Conservation (phyloP, 2,329 filamentous ascomycete species). For the Boeremia exigua region DNA sequence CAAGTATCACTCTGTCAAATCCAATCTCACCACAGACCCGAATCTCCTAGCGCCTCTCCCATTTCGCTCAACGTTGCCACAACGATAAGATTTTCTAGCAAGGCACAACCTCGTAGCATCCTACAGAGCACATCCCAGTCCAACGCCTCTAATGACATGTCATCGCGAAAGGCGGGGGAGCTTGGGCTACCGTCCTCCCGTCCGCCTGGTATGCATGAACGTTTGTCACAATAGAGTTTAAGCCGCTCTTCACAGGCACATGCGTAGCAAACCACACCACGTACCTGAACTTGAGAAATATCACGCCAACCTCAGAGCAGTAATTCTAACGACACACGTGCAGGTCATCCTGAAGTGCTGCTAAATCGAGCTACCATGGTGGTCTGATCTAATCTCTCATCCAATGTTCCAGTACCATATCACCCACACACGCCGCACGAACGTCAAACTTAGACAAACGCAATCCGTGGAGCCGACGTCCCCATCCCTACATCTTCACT, state of each 20-base stretch:
- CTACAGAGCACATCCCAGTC: background rate
- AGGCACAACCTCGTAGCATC: background rate
- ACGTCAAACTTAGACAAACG: background rate
- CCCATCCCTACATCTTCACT: background rate
- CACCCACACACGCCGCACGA: background rate
- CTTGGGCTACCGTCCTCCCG: slow-evolving; percentile 14
- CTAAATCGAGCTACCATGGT: background rate
- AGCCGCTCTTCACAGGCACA: background rate
- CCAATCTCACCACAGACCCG: background rate
- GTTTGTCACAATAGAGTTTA: slow-evolving; percentile 5
- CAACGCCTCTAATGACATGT: background rate
- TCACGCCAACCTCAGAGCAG: slow-evolving; percentile 1
- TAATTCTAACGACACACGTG: slow-evolving; percentile 1
- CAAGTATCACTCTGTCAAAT: slow-evolving; percentile 1
- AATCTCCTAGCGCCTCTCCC: background rate
- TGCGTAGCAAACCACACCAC: background rate
- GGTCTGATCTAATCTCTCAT: slow-evolving; percentile 2
- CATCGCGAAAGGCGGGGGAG: slow-evolving; percentile 14
- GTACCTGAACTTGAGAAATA: background rate
- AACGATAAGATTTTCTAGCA: background rate
- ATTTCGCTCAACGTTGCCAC: slow-evolving; percentile 1
- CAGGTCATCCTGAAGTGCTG: slow-evolving; percentile 4
- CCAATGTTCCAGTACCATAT: slow-evolving; percentile 1
- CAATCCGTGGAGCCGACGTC: background rate
- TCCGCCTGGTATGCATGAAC: slow-evolving; percentile 11